Evolutionary conservation across 202 grass and related monocot species (phyloP).

Genomic region (Carex arenaria): DNA sequence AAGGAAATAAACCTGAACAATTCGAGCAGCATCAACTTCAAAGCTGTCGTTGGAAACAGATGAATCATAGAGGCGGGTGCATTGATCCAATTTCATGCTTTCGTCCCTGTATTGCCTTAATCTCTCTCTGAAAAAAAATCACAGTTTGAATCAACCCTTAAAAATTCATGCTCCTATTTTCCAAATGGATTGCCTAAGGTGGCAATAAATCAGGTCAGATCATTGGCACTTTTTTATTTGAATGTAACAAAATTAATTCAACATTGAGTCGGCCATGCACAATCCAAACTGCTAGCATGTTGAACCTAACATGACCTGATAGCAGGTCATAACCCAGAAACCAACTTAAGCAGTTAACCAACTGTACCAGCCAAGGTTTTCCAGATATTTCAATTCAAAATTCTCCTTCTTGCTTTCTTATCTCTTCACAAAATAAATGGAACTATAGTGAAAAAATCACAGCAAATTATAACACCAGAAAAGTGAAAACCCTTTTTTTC

Average conservation of each 20-base stretch:
- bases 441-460: background rate
- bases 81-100: slow-evolving; percentile 86
- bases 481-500: background rate
- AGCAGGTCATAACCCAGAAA: background rate
- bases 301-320: background rate
- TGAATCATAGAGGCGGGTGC: slow-evolving; percentile 72
- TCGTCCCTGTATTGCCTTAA: slow-evolving; percentile 79
- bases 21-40: slow-evolving; percentile 61
- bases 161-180: background rate
- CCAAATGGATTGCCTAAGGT: background rate
- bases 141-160: background rate
- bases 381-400: background rate
- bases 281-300: background rate
- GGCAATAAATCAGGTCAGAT: background rate
- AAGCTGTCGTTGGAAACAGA: slow-evolving; percentile 75
- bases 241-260: background rate
- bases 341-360: background rate
- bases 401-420: background rate
- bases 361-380: background rate
- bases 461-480: background rate
- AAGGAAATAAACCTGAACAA: slow-evolving; percentile 61
- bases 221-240: background rate
- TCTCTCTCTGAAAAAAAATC: slow-evolving; percentile 52
- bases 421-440: background rate
- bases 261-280: background rate